Percentiles rank a stretch among this genome's conserved stretches.
Evolutionary conservation across 192 early-diverging fungal species (phyloP).

Genomic region (Dispira simplex): DNA sequence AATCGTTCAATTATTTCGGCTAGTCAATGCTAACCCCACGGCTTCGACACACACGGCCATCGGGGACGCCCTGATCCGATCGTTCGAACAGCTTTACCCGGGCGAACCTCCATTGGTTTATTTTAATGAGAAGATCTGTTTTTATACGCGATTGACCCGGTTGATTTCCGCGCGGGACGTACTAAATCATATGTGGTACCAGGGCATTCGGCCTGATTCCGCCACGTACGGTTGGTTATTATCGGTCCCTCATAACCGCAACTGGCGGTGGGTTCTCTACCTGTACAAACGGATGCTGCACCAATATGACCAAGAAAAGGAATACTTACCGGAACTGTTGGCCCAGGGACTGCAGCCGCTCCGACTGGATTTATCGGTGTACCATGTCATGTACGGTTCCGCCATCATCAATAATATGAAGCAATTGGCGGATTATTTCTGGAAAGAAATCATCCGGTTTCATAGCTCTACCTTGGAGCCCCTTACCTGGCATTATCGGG

Average conservation of each 20-base stretch:
- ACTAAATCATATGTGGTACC: neutral
- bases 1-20: neutral
- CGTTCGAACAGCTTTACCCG: slow-evolving; percentile 1
- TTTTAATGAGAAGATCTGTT: slow-evolving; percentile 1
- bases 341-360: neutral
- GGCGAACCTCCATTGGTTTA: neutral
- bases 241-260: neutral
- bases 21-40: neutral
- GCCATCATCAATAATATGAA: neutral
- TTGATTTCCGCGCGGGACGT: neutral
- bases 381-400: neutral
- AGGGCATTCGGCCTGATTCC: slow-evolving; percentile 2
- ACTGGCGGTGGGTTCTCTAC: neutral
- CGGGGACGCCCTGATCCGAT: neutral
- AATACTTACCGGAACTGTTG: neutral
- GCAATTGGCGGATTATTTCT: neutral
- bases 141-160: neutral
- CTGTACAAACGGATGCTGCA: neutral
- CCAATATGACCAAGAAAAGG: neutral
- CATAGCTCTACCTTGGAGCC: neutral
- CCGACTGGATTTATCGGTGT: neutral
- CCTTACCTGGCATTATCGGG: neutral
- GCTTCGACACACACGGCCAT: neutral
- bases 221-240: neutral
- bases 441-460: neutral